These are phyloP conservation scores for Exserohilum turcica DNA, from an alignment of 2,329 filamentous ascomycete species.

Conservation along the genomic window DNA sequence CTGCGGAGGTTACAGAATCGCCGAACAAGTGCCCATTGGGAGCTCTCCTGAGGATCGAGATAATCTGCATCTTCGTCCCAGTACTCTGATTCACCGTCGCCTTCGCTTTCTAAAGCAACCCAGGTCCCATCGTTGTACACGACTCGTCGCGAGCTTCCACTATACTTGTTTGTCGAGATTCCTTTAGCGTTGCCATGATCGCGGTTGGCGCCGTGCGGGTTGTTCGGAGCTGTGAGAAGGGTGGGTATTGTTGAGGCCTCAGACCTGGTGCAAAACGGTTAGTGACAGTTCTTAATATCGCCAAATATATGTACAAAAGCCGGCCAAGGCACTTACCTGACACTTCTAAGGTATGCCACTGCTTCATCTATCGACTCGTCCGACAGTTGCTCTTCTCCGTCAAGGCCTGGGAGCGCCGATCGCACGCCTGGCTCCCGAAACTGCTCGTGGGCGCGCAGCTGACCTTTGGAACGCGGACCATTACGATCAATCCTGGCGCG, in stretches of 20 bases:
- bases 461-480: background rate
- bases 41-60: constrained; percentile 63
- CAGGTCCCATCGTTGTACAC: constrained; percentile 82
- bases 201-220: constrained; percentile 15
- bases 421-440: constrained; percentile 34
- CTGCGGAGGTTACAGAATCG: constrained; percentile 70
- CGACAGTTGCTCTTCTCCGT: constrained; percentile 32
- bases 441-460: constrained; percentile 10
- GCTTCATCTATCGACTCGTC: constrained; percentile 39
- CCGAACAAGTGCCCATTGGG: constrained; percentile 68
- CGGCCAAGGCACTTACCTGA: constrained; percentile 31
- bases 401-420: constrained; percentile 36
- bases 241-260: constrained; percentile 77
- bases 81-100: constrained; percentile 17
- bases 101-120: constrained; percentile 56
- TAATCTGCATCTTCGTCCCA: constrained; percentile 13
- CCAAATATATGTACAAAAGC: background rate
- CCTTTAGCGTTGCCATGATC: constrained; percentile 3
- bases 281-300: constrained; percentile 7
- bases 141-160: constrained; percentile 58
- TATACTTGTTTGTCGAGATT: constrained; percentile 52
- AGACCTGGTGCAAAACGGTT: constrained; percentile 57
- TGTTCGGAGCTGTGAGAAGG: constrained; percentile 63
- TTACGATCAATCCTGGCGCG: constrained; percentile 17
- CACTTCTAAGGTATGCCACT: constrained; percentile 42